Base-by-base conservation (phyloP, 768 basidiomycete genomes). In the Trametes punicea region DNA sequence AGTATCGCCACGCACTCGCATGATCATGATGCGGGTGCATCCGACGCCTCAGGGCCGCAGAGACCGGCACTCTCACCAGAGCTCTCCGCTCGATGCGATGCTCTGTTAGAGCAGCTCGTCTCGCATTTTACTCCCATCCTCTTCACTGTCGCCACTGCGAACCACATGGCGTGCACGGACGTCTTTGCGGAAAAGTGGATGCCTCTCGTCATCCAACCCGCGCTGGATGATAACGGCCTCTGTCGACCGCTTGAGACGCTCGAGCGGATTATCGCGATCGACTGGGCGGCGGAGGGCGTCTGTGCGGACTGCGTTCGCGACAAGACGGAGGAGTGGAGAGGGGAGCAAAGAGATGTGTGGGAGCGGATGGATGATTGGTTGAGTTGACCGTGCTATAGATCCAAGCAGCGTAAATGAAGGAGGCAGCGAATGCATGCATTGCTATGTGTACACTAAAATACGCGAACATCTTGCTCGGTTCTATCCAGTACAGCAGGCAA, bases 81-180 rank as follows among this genome's bases (percentile, higher is more conserved):
- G 21, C 67, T 70, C 60, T 62, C 57, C 34, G 58, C 62, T 53
- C 61, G 65, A 39, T 71, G 69, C 51, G 63, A 70, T 29, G 56
- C 55, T 15, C 62, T 72, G 27, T 67, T 70, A 26, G 62, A 63
- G 18, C 42, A 63, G 26, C 68, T 90, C 56, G 81, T 90, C 55
- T 76, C 76, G 4, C 77, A 87, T 66, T 89, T 90, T 65, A 85
- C 87, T 0, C 87, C 88, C 2, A 73, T 83, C 31, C 70, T 90
- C 0, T 90, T 90, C 67, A 88, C 88, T 1, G 80, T 85, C 25
- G 78, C 84, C 4, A 76, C 82, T 6, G 83, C 84, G n/a, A 71
- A 74, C 1, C 89, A 90, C 65, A 88, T 88, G 86, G 71, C 71
- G 4, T 90, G 89, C 69, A 89, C 87, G 3, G 82, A 88, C 65